Evolutionary conservation across 805 yeast species (phyloP).

Genomic region (Candida saitoana): DNA sequence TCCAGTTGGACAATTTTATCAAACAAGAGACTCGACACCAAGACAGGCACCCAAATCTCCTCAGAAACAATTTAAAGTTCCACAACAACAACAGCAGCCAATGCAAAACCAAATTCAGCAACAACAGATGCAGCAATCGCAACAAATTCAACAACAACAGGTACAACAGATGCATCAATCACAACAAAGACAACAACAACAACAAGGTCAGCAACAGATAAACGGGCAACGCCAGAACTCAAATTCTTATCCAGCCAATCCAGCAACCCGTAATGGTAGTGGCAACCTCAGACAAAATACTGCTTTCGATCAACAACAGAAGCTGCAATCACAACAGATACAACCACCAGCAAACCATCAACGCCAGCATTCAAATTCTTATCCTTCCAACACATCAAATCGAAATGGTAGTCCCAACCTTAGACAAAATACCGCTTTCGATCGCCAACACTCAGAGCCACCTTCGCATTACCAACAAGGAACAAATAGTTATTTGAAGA

Average conservation of each 20-base stretch:
- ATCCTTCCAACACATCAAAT: background rate
- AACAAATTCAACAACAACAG: background rate
- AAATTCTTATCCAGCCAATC: background rate
- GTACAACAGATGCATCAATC: background rate
- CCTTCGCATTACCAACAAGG: background rate
- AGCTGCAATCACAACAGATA: background rate
- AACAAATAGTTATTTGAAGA: slow-evolving; percentile 1
- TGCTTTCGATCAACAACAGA: background rate
- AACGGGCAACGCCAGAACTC: background rate
- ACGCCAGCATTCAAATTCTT: background rate
- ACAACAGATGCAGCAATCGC: slow-evolving; percentile 5
- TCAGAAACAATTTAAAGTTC: slow-evolving; percentile 8
- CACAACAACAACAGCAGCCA: slow-evolving; percentile 9
- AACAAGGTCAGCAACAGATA: background rate
- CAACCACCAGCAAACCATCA: background rate
- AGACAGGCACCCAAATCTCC: slow-evolving; percentile 6
- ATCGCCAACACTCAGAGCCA: slow-evolving; percentile 3
- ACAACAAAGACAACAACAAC: background rate
- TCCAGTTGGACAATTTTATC: slow-evolving; percentile 1
- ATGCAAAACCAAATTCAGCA: slow-evolving; percentile 9
- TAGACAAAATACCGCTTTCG: slow-evolving; percentile 19
- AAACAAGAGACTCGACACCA: slow-evolving; percentile 1
- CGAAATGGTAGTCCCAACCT: slow-evolving; percentile 8
- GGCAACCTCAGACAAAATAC: background rate
- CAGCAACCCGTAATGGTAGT: background rate